Evolutionary conservation across 495 filamentous ascomycete species (phyloP).

Genomic region (Neurospora tetrasperma): DNA sequence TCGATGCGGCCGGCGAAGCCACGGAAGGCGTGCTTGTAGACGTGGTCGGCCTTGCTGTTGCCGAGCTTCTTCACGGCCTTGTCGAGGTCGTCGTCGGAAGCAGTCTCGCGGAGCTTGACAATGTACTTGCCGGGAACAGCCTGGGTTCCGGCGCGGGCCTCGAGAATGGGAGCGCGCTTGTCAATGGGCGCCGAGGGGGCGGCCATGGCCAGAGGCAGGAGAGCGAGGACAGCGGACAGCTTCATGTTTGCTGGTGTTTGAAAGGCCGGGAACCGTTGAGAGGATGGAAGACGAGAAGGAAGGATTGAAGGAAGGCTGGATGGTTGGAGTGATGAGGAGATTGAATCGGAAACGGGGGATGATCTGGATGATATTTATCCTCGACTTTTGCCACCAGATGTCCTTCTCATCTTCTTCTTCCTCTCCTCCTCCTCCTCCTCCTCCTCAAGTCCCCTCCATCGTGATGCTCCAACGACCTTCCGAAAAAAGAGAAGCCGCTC

Average conservation of each 20-base stretch:
- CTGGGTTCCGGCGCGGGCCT: conserved; percentile 9
- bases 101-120: conserved; percentile 43
- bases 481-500: not conserved
- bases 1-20: conserved; percentile 34
- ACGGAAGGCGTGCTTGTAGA: conserved; percentile 34
- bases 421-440: not conserved
- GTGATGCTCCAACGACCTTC: not conserved
- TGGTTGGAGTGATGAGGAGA: not conserved
- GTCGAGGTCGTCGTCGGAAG: conserved; percentile 22
- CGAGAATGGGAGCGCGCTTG: conserved; percentile 7
- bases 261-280: not conserved
- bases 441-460: not conserved
- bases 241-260: not conserved
- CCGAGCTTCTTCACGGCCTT: conserved; percentile 22
- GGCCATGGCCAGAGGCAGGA: conserved; percentile 13
- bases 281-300: not conserved
- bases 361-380: not conserved
- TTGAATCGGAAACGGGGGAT: not conserved
- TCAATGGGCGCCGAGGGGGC: conserved; percentile 14
- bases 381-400: not conserved
- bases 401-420: not conserved
- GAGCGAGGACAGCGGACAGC: conserved; percentile 12
- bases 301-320: not conserved
- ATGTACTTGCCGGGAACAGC: conserved; percentile 44
- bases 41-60: conserved; percentile 27